Evolutionary conservation across 2,329 filamentous ascomycete genomes (phyloP).

Genomic region (Calonectria pteridis): DNA sequence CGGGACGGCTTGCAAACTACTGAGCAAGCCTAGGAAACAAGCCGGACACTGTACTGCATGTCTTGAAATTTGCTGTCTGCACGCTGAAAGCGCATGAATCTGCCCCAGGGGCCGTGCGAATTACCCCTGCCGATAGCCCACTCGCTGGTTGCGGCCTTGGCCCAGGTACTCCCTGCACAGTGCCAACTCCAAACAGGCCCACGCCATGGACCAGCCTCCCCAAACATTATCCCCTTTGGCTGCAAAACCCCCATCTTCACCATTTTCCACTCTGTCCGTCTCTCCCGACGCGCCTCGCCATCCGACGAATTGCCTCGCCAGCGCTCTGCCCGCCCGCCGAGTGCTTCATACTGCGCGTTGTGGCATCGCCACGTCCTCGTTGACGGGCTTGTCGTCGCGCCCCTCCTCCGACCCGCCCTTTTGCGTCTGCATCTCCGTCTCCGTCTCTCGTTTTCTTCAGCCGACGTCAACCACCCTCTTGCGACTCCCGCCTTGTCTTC

Average conservation of each 20-base stretch:
- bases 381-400: conserved; percentile 29
- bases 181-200: conserved; percentile 27
- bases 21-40: background rate
- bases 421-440: conserved; percentile 21
- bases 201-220: conserved; percentile 39
- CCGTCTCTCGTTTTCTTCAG: background rate
- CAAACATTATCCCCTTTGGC: conserved; percentile 35
- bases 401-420: conserved; percentile 26
- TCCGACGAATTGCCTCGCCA: conserved; percentile 36
- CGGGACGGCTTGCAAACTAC: background rate
- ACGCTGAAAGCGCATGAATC: background rate
- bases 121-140: background rate
- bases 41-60: background rate
- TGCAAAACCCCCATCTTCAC: conserved; percentile 38
- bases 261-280: conserved; percentile 31
- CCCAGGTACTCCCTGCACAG: conserved; percentile 35
- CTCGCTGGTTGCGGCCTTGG: conserved; percentile 14
- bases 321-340: conserved; percentile 31
- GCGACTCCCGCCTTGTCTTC: background rate
- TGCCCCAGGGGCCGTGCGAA: conserved; percentile 1
- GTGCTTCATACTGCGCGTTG: conserved; percentile 13
- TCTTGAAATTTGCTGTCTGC: background rate
- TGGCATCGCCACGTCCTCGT: conserved; percentile 23
- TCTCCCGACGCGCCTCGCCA: conserved; percentile 38
- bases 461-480: conserved; percentile 1